Evolutionary conservation across 1,284 basidiomycete species (phyloP).

Genomic region (Mycosarcoma maydis): DNA sequence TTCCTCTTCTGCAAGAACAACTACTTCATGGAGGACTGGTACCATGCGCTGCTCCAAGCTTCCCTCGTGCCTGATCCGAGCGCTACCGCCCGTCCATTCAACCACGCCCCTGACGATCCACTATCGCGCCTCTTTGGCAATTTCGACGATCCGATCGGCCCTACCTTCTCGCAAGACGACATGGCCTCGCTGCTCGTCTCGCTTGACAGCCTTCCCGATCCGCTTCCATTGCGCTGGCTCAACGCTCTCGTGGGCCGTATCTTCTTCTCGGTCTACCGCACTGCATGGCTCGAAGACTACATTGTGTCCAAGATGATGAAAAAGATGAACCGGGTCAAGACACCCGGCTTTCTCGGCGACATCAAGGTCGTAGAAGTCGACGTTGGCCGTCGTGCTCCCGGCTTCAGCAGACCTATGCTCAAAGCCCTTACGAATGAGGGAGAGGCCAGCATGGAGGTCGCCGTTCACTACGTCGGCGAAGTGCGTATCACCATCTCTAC

Average conservation of each 20-base stretch:
- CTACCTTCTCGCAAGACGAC: slow-evolving; percentile 78
- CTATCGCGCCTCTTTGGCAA: slow-evolving; percentile 18
- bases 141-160: slow-evolving; percentile 67
- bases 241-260: slow-evolving; percentile 91
- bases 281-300: slow-evolving; percentile 79
- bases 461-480: slow-evolving; percentile 84
- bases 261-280: slow-evolving; percentile 90
- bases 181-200: slow-evolving; percentile 85
- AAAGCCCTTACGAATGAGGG: slow-evolving; percentile 93
- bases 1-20: slow-evolving; percentile 64
- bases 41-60: slow-evolving; percentile 82
- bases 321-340: slow-evolving; percentile 89
- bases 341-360: slow-evolving; percentile 84
- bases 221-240: slow-evolving; percentile 95
- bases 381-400: slow-evolving; percentile 79
- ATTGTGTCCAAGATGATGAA: slow-evolving; percentile 90
- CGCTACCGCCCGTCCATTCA: slow-evolving; percentile 9
- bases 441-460: slow-evolving; percentile 85
- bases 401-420: slow-evolving; percentile 85
- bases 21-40: slow-evolving; percentile 82
- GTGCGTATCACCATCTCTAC: slow-evolving; percentile 88
- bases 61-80: slow-evolving; percentile 70
- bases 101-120: slow-evolving; percentile 18
- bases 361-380: slow-evolving; percentile 88
- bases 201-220: slow-evolving; percentile 89